phyloP scores from a whole-genome alignment of 2,329 filamentous ascomycete genomes.

The Diaporthe batatas region DNA sequence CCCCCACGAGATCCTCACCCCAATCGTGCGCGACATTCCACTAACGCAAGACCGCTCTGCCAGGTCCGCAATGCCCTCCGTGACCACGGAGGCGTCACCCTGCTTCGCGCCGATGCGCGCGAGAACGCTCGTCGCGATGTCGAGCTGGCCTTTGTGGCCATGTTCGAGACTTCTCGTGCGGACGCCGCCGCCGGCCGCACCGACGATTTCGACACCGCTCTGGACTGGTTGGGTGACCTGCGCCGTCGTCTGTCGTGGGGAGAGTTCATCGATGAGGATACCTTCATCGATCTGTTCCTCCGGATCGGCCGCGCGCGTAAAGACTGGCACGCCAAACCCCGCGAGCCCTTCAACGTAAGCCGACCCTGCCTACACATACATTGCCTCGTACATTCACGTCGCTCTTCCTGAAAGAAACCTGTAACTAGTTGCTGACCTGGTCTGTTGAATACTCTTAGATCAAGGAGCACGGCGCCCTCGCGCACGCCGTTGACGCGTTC shows the following conservation, averaged over 20 bases:
- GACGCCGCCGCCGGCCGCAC: not conserved
- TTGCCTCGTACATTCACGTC: not conserved
- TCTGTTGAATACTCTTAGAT: not conserved
- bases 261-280: not conserved
- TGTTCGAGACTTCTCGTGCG: not conserved
- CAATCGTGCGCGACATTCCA: not conserved
- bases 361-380: too few relatives aligned
- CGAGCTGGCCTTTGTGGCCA: not conserved
- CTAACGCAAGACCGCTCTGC: not conserved
- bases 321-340: constrained; percentile 6
- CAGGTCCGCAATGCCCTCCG: constrained; percentile 3
- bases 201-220: not conserved
- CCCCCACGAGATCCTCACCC: not conserved
- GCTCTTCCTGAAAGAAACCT: not conserved
- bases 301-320: not conserved
- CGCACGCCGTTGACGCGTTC: constrained; percentile 25
- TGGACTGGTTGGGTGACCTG: not conserved
- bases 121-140: not conserved
- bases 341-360: constrained; percentile 34
- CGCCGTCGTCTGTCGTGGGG: not conserved
- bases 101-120: not conserved
- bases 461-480: constrained; percentile 17
- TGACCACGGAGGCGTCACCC: not conserved
- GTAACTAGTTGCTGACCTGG: not conserved
- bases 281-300: constrained; percentile 15